phyloP scores from a whole-genome alignment of 257 asterid genomes.

The Solanum pennellii region DNA sequence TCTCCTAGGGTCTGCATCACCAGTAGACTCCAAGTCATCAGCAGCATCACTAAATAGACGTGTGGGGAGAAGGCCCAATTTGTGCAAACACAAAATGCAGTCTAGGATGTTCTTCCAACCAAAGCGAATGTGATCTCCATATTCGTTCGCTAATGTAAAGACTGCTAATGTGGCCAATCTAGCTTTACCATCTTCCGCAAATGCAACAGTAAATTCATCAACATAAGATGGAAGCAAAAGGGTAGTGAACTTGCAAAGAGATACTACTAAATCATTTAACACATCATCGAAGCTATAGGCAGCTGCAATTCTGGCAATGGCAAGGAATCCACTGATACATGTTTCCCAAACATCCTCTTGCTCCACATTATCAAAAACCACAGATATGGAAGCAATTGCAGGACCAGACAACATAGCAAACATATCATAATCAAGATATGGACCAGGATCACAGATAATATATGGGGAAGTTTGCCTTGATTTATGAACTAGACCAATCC shows the following conservation, averaged over 20 bases:
- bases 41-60: constrained; percentile 83
- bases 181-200: constrained; percentile 73
- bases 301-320: constrained; percentile 71
- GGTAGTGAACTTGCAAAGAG: constrained; percentile 78
- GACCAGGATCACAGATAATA: constrained; percentile 45
- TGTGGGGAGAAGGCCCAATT: constrained; percentile 78
- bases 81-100: constrained; percentile 77
- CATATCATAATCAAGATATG: constrained; percentile 71
- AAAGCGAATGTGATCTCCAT: constrained; percentile 65
- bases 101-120: constrained; percentile 92
- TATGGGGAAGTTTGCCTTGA: constrained; percentile 60
- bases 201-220: constrained; percentile 52
- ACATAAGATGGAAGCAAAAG: constrained; percentile 44
- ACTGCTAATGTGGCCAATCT: constrained; percentile 78
- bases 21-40: constrained; percentile 39
- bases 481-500: constrained; percentile 77
- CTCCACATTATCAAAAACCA: constrained; percentile 78
- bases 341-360: constrained; percentile 52
- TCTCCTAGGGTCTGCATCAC: constrained; percentile 34
- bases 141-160: constrained; percentile 67
- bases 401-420: constrained; percentile 81
- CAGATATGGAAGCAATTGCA: constrained; percentile 82
- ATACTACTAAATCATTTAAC: constrained; percentile 76
- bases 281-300: constrained; percentile 46
- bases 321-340: constrained; percentile 69